These are phyloP conservation scores for Didymella glomerata DNA, from an alignment of 2,329 filamentous ascomycete genomes.

Conservation along the genomic window DNA sequence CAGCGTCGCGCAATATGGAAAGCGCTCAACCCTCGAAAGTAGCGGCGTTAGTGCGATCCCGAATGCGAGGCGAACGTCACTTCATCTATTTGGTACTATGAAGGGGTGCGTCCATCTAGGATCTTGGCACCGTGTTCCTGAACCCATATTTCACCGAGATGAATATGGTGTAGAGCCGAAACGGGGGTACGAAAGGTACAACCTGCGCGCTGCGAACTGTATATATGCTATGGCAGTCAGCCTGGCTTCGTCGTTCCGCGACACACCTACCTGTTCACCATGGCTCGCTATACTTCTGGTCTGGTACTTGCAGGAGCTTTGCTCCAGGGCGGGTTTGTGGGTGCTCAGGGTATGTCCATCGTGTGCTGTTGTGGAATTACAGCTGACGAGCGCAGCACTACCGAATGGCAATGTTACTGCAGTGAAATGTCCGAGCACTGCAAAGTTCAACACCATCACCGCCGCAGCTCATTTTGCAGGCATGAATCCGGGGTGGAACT, in stretches of 20 bases:
- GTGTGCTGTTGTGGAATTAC: neutral
- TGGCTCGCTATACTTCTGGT: slow-evolving; percentile 12
- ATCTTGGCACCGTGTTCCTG: slow-evolving; percentile 1
- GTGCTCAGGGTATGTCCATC: slow-evolving; percentile 26
- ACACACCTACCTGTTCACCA: neutral
- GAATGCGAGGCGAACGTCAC: neutral
- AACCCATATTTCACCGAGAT: slow-evolving; percentile 9
- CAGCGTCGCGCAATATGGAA: slow-evolving; percentile 6
- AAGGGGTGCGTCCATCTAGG: neutral
- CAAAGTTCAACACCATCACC: slow-evolving; percentile 57
- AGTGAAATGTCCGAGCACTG: slow-evolving; percentile 49
- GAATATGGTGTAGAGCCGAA: slow-evolving; percentile 1
- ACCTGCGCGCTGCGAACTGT: neutral
- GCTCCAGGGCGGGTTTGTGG: slow-evolving; percentile 25
- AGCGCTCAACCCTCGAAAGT: neutral
- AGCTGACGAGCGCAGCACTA: slow-evolving; percentile 1
- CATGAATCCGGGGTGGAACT: slow-evolving; percentile 66
- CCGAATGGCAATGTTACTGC: slow-evolving; percentile 28
- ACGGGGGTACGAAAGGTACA: neutral
- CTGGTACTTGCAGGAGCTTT: slow-evolving; percentile 24
- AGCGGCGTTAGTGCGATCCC: neutral
- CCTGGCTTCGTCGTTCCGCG: neutral
- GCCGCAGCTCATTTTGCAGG: slow-evolving; percentile 58
- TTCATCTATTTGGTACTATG: slow-evolving; percentile 17
- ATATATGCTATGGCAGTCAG: slow-evolving; percentile 4